These are phyloP conservation scores for Aspergillus pseudoviridinutans DNA, from an alignment of 2,329 filamentous ascomycete genomes.

Conservation along the genomic window DNA sequence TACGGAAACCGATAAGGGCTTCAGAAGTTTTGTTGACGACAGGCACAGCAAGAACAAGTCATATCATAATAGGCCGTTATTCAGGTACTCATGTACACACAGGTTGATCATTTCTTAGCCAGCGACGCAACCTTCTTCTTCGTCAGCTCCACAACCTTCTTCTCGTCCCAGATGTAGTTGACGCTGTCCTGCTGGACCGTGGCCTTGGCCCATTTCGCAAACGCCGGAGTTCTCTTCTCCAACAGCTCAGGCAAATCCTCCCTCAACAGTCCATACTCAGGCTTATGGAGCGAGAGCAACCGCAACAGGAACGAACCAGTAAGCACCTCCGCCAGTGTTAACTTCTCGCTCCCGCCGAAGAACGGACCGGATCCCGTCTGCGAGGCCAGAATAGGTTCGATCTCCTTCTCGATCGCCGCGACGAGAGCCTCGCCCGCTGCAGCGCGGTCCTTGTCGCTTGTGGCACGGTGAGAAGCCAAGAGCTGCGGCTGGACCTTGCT, in stretches of 20 bases:
- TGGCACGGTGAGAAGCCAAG: constrained; percentile 47
- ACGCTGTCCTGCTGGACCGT: constrained; percentile 63
- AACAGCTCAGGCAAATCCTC: constrained; percentile 41
- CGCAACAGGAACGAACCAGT: constrained; percentile 60
- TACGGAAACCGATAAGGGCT: too few species aligned
- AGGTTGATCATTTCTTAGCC: background rate
- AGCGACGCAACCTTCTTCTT: constrained; percentile 40
- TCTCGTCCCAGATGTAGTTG: constrained; percentile 58
- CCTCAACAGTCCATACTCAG: constrained; percentile 50
- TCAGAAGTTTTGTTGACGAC: too few species aligned
- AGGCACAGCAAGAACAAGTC: too few species aligned
- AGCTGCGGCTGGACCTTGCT: constrained; percentile 55
- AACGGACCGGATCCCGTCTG: constrained; percentile 50
- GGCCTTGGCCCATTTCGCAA: constrained; percentile 62
- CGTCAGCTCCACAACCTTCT: constrained; percentile 40
- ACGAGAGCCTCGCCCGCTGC: constrained; percentile 50
- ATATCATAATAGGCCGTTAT: background rate
- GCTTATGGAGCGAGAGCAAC: constrained; percentile 52
- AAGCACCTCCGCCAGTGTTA: constrained; percentile 67
- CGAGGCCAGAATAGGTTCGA: constrained; percentile 64
- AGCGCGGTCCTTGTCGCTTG: constrained; percentile 49
- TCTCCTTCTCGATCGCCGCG: constrained; percentile 59
- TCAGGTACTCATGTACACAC: background rate
- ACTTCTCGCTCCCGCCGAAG: constrained; percentile 59
- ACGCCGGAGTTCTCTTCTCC: constrained; percentile 59